A percentile compares a stretch with the other conserved stretches of the same genome.
These are phyloP conservation scores for Lactifluus subvellereus DNA, from an alignment of 768 basidiomycete species.

Conservation along the genomic window DNA sequence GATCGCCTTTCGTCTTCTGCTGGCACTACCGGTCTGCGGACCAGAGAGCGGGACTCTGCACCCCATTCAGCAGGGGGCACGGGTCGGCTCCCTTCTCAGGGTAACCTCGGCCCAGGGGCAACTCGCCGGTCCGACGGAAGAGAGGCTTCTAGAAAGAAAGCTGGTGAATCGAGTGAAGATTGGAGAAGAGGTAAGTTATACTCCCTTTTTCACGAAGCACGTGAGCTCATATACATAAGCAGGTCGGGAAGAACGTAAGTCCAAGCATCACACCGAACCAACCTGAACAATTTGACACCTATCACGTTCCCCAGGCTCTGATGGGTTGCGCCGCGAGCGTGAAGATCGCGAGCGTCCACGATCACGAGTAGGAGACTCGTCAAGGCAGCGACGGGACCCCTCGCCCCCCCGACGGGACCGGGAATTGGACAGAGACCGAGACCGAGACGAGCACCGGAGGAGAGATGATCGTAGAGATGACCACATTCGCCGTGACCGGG, in stretches of 20 bases:
- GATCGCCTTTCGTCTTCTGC: constrained; percentile 59
- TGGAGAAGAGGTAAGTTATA: constrained; percentile 70
- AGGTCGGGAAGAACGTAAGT: constrained; percentile 59
- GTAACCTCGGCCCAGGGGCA: constrained; percentile 30
- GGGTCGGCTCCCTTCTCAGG: constrained; percentile 36
- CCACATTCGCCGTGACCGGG: constrained; percentile 34
- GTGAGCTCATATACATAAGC: constrained; percentile 25
- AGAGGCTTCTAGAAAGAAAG: constrained; percentile 59
- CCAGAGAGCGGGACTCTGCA: constrained; percentile 62
- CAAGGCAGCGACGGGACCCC: constrained; percentile 51
- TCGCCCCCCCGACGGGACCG: constrained; percentile 41
- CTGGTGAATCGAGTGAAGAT: constrained; percentile 71
- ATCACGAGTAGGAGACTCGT: constrained; percentile 59
- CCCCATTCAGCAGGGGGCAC: constrained; percentile 49
- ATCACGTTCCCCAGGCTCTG: constrained; percentile 37
- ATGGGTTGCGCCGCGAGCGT: constrained; percentile 52
- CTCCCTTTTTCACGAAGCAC: constrained; percentile 10
- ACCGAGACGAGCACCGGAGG: constrained; percentile 37
- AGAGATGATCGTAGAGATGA: constrained; percentile 40
- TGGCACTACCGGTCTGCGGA: constrained; percentile 40
- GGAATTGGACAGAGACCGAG: constrained; percentile 33
- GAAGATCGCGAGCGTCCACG: constrained; percentile 60
- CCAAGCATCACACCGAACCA: neutral
- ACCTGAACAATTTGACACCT: neutral
- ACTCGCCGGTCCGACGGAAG: constrained; percentile 53